phyloP scores from a whole-genome alignment of 108 stramenopile species.

The Poteriospumella lacustris region DNA sequence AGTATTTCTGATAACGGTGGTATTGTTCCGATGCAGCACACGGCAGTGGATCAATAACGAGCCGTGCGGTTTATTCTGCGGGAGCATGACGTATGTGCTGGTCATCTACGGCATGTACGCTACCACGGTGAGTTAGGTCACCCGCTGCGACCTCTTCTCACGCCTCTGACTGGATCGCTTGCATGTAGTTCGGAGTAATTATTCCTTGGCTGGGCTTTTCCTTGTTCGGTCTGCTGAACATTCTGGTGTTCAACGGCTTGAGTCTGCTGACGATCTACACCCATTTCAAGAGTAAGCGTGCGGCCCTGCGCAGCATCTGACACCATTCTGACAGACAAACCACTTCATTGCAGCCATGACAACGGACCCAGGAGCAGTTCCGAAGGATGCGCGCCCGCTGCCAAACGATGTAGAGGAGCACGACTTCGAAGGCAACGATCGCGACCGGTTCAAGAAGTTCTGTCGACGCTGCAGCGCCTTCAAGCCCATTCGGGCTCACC shows the following conservation, averaged over 20 bases:
- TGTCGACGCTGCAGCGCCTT: slow-evolving; percentile 85
- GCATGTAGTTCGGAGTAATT: slow-evolving; percentile 27
- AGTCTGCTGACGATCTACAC: slow-evolving; percentile 69
- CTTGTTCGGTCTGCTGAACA: slow-evolving; percentile 35
- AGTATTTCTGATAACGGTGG: no score
- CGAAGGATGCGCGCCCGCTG: slow-evolving; percentile 38
- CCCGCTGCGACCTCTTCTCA: no score
- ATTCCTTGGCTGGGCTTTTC: slow-evolving; percentile 48
- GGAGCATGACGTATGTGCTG: slow-evolving; percentile 44
- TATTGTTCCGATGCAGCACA: background rate
- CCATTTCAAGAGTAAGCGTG: slow-evolving; percentile 63
- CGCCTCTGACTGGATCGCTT: no score
- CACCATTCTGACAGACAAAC: no score
- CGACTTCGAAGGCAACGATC: slow-evolving; percentile 24
- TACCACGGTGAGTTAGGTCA: slow-evolving; percentile 23
- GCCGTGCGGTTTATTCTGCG: slow-evolving; percentile 53
- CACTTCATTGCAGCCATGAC: slow-evolving; percentile 63
- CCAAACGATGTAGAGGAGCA: slow-evolving; percentile 38
- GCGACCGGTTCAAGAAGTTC: slow-evolving; percentile 36
- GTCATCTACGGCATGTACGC: slow-evolving; percentile 45
- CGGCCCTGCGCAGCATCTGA: background rate
- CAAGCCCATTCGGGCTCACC: slow-evolving; percentile 90
- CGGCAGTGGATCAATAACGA: slow-evolving; percentile 48
- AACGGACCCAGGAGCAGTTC: slow-evolving; percentile 90
- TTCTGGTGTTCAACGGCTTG: slow-evolving; percentile 44